These are phyloP conservation scores for Euclidium syriacum DNA, from an alignment of 345 rosid genomes.

Conservation along the genomic window DNA sequence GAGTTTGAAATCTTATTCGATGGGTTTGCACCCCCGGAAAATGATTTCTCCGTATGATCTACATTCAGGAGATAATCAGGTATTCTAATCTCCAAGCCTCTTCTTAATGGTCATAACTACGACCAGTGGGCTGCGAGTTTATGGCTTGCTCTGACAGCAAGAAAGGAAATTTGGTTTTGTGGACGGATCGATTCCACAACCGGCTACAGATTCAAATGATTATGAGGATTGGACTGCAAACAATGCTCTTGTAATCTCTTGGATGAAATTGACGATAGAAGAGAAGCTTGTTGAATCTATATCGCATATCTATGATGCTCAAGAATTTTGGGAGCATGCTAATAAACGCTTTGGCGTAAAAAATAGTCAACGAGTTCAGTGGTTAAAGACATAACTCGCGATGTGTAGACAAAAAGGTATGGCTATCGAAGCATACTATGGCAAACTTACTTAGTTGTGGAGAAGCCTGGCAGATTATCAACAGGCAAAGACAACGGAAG, in stretches of 20 bases:
- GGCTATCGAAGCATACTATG: neutral
- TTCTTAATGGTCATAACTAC: no score
- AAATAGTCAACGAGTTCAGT: neutral
- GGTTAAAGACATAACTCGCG: neutral
- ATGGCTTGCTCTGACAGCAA: neutral
- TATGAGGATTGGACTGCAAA: neutral
- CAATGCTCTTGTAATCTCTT: neutral
- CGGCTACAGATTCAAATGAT: neutral
- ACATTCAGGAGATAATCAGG: no score
- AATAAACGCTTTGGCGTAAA: neutral
- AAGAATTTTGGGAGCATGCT: neutral
- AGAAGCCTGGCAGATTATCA: neutral
- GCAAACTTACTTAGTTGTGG: neutral
- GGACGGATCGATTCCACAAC: neutral
- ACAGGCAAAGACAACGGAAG: no score
- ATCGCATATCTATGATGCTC: neutral
- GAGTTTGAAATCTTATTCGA: no score
- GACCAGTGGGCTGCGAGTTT: no score
- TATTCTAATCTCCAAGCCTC: no score
- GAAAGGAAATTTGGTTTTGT: neutral
- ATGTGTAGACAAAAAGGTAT: neutral
- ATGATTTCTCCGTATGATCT: no score
- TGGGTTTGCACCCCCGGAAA: no score
- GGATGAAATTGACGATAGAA: neutral
- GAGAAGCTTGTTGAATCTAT: neutral